Evolutionary conservation across 768 basidiomycete genomes (phyloP).

Genomic region (Sistotremastrum niveocremeum): DNA sequence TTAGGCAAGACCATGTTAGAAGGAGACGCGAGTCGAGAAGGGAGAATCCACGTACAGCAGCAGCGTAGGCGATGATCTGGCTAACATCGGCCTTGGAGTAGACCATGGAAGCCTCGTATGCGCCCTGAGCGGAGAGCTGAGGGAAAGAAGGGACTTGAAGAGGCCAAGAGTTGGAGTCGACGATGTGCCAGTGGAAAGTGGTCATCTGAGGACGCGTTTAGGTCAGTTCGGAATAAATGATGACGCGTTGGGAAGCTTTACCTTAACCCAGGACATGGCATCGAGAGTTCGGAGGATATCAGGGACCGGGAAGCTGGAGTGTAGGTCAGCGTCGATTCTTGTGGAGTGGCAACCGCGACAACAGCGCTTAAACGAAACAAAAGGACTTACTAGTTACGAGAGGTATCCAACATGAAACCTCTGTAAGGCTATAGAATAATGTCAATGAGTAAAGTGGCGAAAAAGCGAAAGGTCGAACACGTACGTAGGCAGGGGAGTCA

Average conservation of each 20-base stretch:
- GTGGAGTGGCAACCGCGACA: neutral
- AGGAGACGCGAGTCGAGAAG: neutral
- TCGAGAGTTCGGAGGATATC: conserved; percentile 61
- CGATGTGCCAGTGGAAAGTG: conserved; percentile 76
- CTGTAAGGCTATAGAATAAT: conserved; percentile 42
- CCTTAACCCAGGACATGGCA: conserved; percentile 66
- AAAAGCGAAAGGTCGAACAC: conserved; percentile 11
- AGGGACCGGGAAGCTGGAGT: conserved; percentile 39
- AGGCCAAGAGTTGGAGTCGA: conserved; percentile 74
- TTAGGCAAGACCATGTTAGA: neutral
- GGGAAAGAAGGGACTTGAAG: conserved; percentile 48
- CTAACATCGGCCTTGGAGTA: conserved; percentile 47
- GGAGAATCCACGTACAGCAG: conserved; percentile 32
- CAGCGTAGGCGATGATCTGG: conserved; percentile 54
- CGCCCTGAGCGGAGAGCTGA: conserved; percentile 41
- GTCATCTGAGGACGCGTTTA: conserved; percentile 34
- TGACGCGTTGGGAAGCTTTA: conserved; percentile 12
- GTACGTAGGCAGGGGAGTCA: conserved; percentile 53
- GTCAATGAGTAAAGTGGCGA: neutral
- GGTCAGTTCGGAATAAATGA: neutral
- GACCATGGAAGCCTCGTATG: conserved; percentile 39
- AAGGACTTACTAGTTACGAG: conserved; percentile 51
- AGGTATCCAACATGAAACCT: conserved; percentile 70
- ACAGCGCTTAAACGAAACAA: neutral
- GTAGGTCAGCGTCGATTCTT: neutral